Evolutionary conservation across 805 yeast species (phyloP), one percentile per base, ranked within the genome.

Genomic region (Myxozyma sirexii): DNA sequence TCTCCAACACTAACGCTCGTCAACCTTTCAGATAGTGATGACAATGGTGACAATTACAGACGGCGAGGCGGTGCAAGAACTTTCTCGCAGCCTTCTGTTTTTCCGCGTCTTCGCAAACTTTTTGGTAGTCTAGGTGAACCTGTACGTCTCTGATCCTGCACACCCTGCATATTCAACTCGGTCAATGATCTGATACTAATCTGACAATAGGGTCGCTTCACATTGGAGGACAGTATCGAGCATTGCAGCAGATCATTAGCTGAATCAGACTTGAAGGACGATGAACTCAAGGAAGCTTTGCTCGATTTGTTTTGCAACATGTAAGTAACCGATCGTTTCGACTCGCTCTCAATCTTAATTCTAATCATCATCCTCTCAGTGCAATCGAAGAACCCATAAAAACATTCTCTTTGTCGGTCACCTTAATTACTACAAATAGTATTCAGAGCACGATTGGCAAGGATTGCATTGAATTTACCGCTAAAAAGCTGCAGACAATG

Each of bases 311-410:
- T 62, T 23, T 31, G 43, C 17, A 48, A 45, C 43, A 29, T 58
- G 65, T 61, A 48, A 19, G 65, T 42, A n/a, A 8, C n/a, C n/a
- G n/a, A 8, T 44, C 10, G n/a, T n/a, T 37, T 19, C 13, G 8
- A 13, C 15, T 26, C 27, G 19, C 31, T 37, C 10, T 19, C n/a
- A 39, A 19, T 3, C 47, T 33, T 15, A 31, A 7, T 5, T 27
- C 10, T 3, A 44, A 15, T 29, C n/a, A 33, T 33, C 6, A 12
- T n/a, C 42, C n/a, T 21, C 19, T 2, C 37, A 64, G 67, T 41
- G 54, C 54, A 13, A 74, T 82, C 29, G 98, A 94, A 73, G 97
- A 93, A 73, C 98, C 99, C 0, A 96, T 92, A 64, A 94, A 92
- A 71, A 82, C 87, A 60, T 83, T 86, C 13, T 81, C 85, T n/a